These are phyloP conservation scores for Cryptomeria japonica DNA, from an alignment of 75 land plant species.

Conservation along the genomic window DNA sequence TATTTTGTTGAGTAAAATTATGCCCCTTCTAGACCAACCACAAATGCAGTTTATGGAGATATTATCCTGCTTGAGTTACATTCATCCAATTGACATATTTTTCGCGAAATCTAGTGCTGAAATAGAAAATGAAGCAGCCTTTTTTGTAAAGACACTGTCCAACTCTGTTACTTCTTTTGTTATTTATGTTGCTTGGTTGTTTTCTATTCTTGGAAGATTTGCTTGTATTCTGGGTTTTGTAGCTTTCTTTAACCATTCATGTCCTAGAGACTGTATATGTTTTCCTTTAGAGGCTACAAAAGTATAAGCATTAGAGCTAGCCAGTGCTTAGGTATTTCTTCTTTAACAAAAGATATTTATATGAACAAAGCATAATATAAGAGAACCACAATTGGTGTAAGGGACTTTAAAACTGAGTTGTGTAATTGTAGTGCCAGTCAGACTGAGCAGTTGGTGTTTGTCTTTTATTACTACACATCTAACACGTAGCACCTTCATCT, in stretches of 20 bases:
- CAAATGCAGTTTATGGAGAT: background rate
- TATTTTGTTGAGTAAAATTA: background rate
- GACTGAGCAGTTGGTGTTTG: no score
- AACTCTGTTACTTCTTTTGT: background rate
- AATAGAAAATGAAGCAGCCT: background rate
- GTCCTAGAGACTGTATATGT: background rate
- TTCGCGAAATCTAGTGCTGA: background rate
- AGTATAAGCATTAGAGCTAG: background rate
- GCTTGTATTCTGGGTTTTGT: background rate
- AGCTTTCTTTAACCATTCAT: background rate
- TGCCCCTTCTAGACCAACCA: background rate
- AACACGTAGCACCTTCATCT: no score
- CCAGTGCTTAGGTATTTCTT: background rate
- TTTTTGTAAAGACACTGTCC: background rate
- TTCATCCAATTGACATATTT: background rate
- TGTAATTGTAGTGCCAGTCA: background rate
- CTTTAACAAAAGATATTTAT: background rate
- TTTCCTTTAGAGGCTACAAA: background rate
- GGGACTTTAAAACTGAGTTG: background rate
- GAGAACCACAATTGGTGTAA: background rate
- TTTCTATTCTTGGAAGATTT: background rate
- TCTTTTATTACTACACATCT: no score
- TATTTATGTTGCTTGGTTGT: background rate
- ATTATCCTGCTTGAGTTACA: background rate
- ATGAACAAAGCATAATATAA: background rate